Conservation (phyloP, 805 yeast species). For the Starmera caribaea region DNA sequence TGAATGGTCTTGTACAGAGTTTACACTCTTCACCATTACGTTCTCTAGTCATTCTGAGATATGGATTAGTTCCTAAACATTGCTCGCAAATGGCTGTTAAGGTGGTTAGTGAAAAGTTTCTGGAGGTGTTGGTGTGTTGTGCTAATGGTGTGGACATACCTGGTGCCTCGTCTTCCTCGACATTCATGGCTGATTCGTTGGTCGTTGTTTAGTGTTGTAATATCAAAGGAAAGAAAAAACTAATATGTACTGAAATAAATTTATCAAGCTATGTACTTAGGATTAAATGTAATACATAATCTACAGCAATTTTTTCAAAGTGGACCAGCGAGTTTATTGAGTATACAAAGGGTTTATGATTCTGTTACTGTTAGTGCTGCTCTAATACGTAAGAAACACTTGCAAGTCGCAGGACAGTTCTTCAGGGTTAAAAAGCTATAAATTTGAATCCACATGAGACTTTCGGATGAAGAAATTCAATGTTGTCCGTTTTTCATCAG, state of each 20-base stretch:
- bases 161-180: constrained; percentile 5
- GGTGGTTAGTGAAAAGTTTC: constrained; percentile 2
- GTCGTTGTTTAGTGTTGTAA: neutral
- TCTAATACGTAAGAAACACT: too few species aligned
- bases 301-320: too few species aligned
- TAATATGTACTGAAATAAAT: too few species aligned
- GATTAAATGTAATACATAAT: too few species aligned
- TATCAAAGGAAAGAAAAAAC: too few species aligned
- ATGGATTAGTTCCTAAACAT: constrained; percentile 62
- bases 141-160: neutral
- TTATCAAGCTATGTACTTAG: too few species aligned
- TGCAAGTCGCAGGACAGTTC: too few species aligned
- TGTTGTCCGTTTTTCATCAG: constrained; percentile 37
- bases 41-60: constrained; percentile 64
- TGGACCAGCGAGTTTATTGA: too few species aligned
- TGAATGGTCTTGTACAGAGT: constrained; percentile 77
- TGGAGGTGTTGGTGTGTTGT: too few species aligned
- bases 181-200: neutral
- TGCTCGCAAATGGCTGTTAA: constrained; percentile 59
- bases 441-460: constrained; percentile 47
- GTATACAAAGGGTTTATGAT: neutral
- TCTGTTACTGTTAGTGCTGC: neutral
- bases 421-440: constrained; percentile 65
- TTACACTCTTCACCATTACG: constrained; percentile 73
- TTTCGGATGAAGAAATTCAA: constrained; percentile 69